Conservation (phyloP, 2,329 filamentous ascomycete species). For the Aspergillus tamarii region DNA sequence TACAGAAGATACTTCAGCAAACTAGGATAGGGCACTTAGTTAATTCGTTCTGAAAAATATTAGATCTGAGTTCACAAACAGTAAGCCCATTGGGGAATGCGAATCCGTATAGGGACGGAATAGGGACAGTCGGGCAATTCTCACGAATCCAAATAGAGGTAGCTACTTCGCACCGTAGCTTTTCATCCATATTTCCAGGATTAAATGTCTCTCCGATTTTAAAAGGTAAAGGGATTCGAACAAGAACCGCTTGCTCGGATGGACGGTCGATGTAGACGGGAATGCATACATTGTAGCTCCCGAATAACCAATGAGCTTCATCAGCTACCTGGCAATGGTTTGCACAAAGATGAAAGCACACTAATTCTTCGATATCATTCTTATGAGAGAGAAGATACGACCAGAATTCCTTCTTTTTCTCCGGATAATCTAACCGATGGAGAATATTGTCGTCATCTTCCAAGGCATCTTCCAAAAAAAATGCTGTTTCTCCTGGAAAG, state of each 20-base stretch:
- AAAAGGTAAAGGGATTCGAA: slow-evolving; percentile 32
- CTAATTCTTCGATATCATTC: slow-evolving; percentile 16
- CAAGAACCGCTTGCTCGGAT: slow-evolving; percentile 26
- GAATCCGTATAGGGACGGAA: slow-evolving; percentile 39
- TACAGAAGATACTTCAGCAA: slow-evolving; percentile 8
- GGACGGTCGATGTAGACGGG: slow-evolving; percentile 21
- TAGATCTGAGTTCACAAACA: slow-evolving; percentile 20
- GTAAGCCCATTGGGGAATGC: slow-evolving; percentile 33
- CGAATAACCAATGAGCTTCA: slow-evolving; percentile 22
- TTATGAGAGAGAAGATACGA: slow-evolving; percentile 11
- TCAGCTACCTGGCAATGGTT: slow-evolving; percentile 14
- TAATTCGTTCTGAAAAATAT: neutral
- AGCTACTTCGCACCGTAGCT: slow-evolving; percentile 46
- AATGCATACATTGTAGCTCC: slow-evolving; percentile 33
- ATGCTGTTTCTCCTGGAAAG: slow-evolving; percentile 15
- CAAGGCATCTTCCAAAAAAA: slow-evolving; percentile 17
- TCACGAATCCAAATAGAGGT: slow-evolving; percentile 47
- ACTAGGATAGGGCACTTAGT: slow-evolving; percentile 11
- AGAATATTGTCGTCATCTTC: slow-evolving; percentile 24
- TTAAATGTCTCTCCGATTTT: slow-evolving; percentile 41
- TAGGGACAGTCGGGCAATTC: slow-evolving; percentile 43
- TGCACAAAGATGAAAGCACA: slow-evolving; percentile 18
- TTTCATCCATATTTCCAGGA: slow-evolving; percentile 51
- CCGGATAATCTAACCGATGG: slow-evolving; percentile 21
- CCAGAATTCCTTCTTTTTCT: slow-evolving; percentile 20